phyloP scores from a whole-genome alignment of 306 rosid genomes.

The Echinosophora koreensis region DNA sequence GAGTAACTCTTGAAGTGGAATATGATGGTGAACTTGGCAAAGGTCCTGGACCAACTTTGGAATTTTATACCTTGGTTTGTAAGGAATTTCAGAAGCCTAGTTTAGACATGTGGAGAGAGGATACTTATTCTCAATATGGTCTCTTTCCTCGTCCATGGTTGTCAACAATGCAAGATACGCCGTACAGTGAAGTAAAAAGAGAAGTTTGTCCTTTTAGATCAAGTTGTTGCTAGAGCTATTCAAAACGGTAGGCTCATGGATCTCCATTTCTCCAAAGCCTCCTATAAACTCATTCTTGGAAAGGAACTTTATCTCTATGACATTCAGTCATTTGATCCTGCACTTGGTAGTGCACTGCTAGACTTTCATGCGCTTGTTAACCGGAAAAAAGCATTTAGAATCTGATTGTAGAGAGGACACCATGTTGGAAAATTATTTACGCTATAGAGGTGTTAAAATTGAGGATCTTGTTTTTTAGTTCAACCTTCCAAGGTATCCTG shows the following conservation, averaged over 20 bases:
- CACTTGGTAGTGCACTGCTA: slow-evolving; percentile 73
- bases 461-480: slow-evolving; percentile 97
- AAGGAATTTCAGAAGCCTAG: slow-evolving; percentile 86
- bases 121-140: slow-evolving; percentile 63
- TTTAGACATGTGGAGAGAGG: slow-evolving; percentile 90
- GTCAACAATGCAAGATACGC: slow-evolving; percentile 51
- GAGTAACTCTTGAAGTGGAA: slow-evolving; percentile 88
- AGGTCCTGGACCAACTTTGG: slow-evolving; percentile 98
- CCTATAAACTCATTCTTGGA: slow-evolving; percentile 87
- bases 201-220: slow-evolving; percentile 83
- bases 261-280: slow-evolving; percentile 89
- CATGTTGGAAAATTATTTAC: slow-evolving; percentile 45
- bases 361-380: slow-evolving; percentile 87
- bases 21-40: slow-evolving; percentile 96
- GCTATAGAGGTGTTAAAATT: slow-evolving; percentile 65
- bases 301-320: slow-evolving; percentile 88
- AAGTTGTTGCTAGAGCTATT: slow-evolving; percentile 89
- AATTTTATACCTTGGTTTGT: slow-evolving; percentile 91
- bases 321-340: slow-evolving; percentile 85
- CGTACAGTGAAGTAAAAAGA: slow-evolving; percentile 71
- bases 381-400: slow-evolving; percentile 57
- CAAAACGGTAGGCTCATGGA: slow-evolving; percentile 95
- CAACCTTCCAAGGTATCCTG: slow-evolving; percentile 92
- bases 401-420: slow-evolving; percentile 54
- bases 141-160: slow-evolving; percentile 92